These are phyloP conservation scores for Suillus placidus DNA, from an alignment of 768 basidiomycete species.

Conservation along the genomic window DNA sequence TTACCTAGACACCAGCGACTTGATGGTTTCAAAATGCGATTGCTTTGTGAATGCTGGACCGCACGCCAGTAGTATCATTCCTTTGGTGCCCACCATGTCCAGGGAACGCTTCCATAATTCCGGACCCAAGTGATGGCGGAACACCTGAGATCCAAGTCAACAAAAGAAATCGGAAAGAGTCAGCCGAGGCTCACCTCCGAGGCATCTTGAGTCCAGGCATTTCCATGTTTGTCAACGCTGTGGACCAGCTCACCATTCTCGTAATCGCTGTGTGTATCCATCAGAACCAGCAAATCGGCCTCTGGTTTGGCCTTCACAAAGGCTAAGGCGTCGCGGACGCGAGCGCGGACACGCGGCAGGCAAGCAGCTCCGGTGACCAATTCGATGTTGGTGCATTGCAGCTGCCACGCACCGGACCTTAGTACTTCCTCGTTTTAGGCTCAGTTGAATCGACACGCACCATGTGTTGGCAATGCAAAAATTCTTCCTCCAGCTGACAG, in stretches of 20 bases:
- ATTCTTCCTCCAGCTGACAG: neutral
- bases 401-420: neutral
- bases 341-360: neutral
- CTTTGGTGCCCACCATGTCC: neutral
- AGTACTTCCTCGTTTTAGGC: neutral
- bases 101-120: neutral
- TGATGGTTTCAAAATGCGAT: no score
- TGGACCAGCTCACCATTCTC: neutral
- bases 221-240: no score
- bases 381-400: neutral
- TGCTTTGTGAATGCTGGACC: no score
- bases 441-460: neutral
- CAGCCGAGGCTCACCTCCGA: no score
- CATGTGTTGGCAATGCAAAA: neutral
- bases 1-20: no score
- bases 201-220: no score
- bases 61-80: no score
- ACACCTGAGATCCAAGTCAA: neutral
- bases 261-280: neutral
- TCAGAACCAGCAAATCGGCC: neutral
- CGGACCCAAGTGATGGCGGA: neutral
- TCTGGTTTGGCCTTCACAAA: neutral
- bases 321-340: neutral
- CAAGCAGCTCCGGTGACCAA: neutral
- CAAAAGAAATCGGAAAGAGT: neutral